Conservation (phyloP, 2,329 filamentous ascomycete species). For the Zymoseptoria ardabiliae region DNA sequence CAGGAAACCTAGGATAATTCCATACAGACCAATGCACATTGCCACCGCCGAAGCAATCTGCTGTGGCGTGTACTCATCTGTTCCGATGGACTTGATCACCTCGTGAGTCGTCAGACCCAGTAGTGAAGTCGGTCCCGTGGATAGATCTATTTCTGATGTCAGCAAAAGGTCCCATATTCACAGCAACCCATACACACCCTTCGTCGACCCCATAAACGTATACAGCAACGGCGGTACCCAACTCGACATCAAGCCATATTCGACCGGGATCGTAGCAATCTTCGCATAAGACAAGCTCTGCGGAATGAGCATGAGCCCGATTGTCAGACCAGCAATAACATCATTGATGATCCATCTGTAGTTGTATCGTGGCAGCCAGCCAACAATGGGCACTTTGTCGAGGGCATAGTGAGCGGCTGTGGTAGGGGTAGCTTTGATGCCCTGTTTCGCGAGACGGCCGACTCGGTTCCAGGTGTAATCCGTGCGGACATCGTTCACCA, state of each 20-base stretch:
- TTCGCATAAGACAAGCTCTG: conserved; percentile 57
- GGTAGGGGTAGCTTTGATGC: conserved; percentile 41
- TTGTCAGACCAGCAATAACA: conserved; percentile 53
- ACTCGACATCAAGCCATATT: conserved; percentile 53
- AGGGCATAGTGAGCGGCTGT: conserved; percentile 49
- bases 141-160: conserved; percentile 43
- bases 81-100: conserved; percentile 45
- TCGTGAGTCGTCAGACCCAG: conserved; percentile 57
- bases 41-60: conserved; percentile 55
- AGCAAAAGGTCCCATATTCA: neutral
- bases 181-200: conserved; percentile 37
- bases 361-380: conserved; percentile 57
- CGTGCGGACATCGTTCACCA: conserved; percentile 14
- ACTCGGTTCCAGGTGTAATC: conserved; percentile 23
- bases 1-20: conserved; percentile 52
- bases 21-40: conserved; percentile 56
- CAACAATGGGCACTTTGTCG: conserved; percentile 55
- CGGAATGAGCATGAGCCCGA: conserved; percentile 48
- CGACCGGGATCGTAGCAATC: conserved; percentile 54
- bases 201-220: conserved; percentile 55
- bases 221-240: conserved; percentile 54
- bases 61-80: conserved; percentile 45
- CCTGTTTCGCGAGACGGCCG: conserved; percentile 27
- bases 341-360: conserved; percentile 56
- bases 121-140: conserved; percentile 57